phyloP scores from a whole-genome alignment of 2,329 filamentous ascomycete genomes.

The Pseudogymnoascus destructans region DNA sequence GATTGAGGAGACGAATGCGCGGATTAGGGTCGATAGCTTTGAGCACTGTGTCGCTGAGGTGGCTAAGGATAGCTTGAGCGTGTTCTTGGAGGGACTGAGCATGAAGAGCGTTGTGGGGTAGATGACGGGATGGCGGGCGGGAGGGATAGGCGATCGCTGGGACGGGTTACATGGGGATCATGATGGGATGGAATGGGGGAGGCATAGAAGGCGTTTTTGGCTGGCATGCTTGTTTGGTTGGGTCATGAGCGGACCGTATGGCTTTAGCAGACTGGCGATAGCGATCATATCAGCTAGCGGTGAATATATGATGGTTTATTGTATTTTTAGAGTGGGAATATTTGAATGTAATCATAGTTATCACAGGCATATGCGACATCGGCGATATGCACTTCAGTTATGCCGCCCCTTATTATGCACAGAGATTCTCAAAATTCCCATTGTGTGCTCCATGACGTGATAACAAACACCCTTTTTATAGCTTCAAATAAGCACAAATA shows the following conservation, averaged over 20 bases:
- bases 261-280: slow-evolving; percentile 6
- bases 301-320: slow-evolving; percentile 2
- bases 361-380: background rate
- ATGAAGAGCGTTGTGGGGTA: slow-evolving; percentile 72
- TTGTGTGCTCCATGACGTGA: background rate
- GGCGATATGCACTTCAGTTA: background rate
- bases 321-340: background rate
- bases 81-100: slow-evolving; percentile 83
- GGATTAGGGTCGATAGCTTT: slow-evolving; percentile 89
- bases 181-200: background rate
- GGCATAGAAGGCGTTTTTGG: slow-evolving; percentile 5
- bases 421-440: background rate
- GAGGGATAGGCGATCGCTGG: background rate
- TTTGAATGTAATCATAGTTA: background rate
- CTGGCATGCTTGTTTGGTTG: slow-evolving; percentile 4
- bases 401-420: background rate
- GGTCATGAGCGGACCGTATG: slow-evolving; percentile 5
- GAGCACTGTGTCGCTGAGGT: slow-evolving; percentile 97
- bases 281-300: background rate
- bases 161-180: background rate
- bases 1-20: slow-evolving; percentile 75
- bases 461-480: background rate
- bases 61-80: slow-evolving; percentile 84
- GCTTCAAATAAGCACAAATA: background rate
- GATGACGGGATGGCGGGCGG: background rate